Conservation (phyloP, 1,284 basidiomycete species). For the Ustilago xerochloae region DNA sequence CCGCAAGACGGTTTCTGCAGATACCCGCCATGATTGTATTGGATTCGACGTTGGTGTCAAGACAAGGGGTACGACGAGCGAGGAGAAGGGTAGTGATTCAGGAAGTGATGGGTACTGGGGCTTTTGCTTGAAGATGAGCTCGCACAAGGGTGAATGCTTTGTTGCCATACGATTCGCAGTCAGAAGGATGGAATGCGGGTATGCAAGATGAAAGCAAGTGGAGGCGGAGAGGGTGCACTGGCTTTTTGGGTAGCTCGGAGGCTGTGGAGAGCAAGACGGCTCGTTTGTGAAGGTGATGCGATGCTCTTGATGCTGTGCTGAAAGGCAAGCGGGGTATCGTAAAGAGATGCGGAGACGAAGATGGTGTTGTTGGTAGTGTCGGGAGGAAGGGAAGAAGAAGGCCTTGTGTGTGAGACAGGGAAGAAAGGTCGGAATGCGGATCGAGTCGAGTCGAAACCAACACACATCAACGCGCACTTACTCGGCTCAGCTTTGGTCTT, state of each 20-base stretch:
- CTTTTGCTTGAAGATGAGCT: too few species aligned
- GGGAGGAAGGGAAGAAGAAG: neutral
- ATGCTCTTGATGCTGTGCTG: neutral
- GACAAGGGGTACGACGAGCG: neutral
- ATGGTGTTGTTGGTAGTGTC: neutral
- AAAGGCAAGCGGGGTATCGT: slow-evolving; percentile 3
- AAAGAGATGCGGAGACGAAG: neutral
- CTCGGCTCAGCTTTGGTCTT: neutral
- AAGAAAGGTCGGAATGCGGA: neutral
- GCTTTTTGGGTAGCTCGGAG: too few species aligned
- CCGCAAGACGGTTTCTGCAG: slow-evolving; percentile 75
- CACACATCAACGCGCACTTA: neutral
- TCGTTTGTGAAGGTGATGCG: too few species aligned
- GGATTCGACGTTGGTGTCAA: neutral
- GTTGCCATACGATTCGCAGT: too few species aligned
- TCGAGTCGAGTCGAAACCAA: neutral
- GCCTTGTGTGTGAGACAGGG: neutral
- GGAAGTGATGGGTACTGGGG: neutral
- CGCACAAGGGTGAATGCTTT: too few species aligned
- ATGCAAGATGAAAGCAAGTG: neutral
- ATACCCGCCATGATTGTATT: slow-evolving; percentile 49
- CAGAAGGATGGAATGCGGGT: neutral
- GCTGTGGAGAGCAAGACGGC: too few species aligned
- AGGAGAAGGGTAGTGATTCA: neutral
- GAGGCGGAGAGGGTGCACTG: neutral